Percentiles rank a stretch among this genome's conserved stretches.
Evolutionary conservation across 148 eudicot genomes (phyloP).

Genomic region (Arctostaphylos glauca): DNA sequence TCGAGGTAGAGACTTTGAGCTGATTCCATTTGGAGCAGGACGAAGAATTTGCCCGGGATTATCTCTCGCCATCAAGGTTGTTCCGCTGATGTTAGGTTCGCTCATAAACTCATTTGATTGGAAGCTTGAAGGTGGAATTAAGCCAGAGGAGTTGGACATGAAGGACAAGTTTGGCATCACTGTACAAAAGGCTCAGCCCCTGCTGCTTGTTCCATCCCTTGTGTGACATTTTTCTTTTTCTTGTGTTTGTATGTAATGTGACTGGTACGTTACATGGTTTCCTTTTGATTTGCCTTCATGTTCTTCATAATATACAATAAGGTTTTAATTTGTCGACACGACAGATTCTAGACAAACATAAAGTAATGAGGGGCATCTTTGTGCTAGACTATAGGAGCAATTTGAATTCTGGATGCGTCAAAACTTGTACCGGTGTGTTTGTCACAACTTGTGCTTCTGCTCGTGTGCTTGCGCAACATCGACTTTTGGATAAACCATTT

Average conservation of each 20-base stretch:
- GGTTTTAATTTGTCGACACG: not conserved
- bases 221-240: not conserved
- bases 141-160: constrained; percentile 2
- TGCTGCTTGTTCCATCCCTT: not conserved
- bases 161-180: not conserved
- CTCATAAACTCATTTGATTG: constrained; percentile 13
- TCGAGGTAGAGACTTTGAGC: constrained; percentile 16
- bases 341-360: not conserved
- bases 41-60: constrained; percentile 16
- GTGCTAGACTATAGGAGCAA: not conserved
- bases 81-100: constrained; percentile 15
- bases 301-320: not conserved
- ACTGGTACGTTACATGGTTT: not conserved
- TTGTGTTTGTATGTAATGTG: not conserved
- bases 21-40: constrained; percentile 18
- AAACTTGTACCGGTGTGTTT: not conserved
- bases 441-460: too few relatives aligned
- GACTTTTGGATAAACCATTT: too few relatives aligned
- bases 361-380: not conserved
- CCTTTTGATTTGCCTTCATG: not conserved
- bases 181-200: not conserved
- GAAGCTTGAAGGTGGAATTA: not conserved
- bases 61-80: constrained; percentile 3
- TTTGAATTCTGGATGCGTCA: not conserved
- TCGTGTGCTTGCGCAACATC: too few relatives aligned